Evolutionary conservation across 2,329 filamentous ascomycete genomes (phyloP).

Genomic region (Microdochium bolleyi): DNA sequence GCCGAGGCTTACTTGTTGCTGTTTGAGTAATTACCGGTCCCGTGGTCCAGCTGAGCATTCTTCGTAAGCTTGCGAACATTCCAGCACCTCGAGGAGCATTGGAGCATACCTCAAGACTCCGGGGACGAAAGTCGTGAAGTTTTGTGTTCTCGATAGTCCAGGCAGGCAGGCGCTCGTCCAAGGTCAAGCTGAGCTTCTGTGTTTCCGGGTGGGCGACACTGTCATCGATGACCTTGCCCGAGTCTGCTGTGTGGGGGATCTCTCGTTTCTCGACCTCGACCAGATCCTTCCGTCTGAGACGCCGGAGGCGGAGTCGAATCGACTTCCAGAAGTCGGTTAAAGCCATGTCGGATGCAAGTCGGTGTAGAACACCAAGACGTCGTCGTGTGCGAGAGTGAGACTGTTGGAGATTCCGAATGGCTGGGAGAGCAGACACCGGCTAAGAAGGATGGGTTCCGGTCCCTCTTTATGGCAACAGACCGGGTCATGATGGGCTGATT

Average conservation of each 20-base stretch:
- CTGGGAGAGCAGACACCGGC: not conserved
- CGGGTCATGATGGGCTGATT: not conserved
- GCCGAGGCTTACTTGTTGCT: not conserved
- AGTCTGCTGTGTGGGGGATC: not conserved
- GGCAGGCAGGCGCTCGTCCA: not conserved
- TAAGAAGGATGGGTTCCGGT: not conserved
- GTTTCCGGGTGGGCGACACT: not conserved
- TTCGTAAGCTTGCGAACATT: not conserved
- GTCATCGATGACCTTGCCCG: not conserved
- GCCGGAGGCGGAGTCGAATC: not conserved
- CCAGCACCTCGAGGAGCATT: not conserved
- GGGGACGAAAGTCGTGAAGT: conserved; percentile 3
- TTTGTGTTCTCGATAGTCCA: conserved; percentile 2
- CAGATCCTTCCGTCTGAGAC: not conserved
- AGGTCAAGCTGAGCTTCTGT: not conserved
- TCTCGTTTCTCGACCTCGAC: not conserved
- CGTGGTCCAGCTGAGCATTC: not conserved
- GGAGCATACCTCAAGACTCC: conserved; percentile 2
- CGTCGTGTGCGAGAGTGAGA: too few species aligned
- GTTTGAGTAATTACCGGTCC: not conserved
- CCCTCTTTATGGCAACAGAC: not conserved
- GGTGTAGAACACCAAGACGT: too few species aligned
- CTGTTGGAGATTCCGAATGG: too few species aligned
- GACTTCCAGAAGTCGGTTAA: not conserved
- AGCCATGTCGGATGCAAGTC: not conserved